A percentile compares a stretch with the other conserved stretches of the same genome.
Conservation (phyloP, 148 eudicot species). For the Chenopodium album region DNA sequence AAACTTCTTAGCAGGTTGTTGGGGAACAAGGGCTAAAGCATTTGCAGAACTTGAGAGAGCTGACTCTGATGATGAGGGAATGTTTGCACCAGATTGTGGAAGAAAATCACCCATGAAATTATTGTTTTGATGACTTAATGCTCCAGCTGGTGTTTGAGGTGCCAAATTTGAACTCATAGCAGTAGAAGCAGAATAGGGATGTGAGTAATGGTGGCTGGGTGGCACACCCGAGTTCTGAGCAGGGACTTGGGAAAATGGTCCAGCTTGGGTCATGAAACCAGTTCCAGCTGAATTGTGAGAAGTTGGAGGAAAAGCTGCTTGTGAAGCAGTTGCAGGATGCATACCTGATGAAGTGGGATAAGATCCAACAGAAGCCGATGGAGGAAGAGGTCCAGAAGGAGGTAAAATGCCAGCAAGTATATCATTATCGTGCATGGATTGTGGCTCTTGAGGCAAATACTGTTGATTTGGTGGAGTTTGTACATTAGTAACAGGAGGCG, state of each 20-base stretch:
- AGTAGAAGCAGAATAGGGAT: slow-evolving; percentile 32
- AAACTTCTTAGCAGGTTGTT: slow-evolving; percentile 63
- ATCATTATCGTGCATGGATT: slow-evolving; percentile 40
- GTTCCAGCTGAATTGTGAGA: slow-evolving; percentile 13
- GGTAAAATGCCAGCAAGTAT: slow-evolving; percentile 79
- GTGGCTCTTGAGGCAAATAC: slow-evolving; percentile 31
- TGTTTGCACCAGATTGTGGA: slow-evolving; percentile 38
- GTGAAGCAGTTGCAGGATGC: slow-evolving; percentile 27
- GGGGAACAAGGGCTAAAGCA: slow-evolving; percentile 55
- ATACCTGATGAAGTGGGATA: slow-evolving; percentile 27
- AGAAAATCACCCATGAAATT: slow-evolving; percentile 29
- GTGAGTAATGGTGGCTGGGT: slow-evolving; percentile 33
- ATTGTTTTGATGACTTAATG: slow-evolving; percentile 30
- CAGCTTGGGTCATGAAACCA: slow-evolving; percentile 38
- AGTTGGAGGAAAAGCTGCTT: slow-evolving; percentile 30
- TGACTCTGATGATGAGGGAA: slow-evolving; percentile 35
- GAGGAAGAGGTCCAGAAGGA: slow-evolving; percentile 52
- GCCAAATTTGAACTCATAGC: slow-evolving; percentile 31
- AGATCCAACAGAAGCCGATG: slow-evolving; percentile 24
- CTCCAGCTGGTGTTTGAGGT: slow-evolving; percentile 29
- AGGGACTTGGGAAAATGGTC: slow-evolving; percentile 38
- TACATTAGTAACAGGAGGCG: slow-evolving; percentile 23
- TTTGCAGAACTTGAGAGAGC: slow-evolving; percentile 41
- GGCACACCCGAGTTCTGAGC: slow-evolving; percentile 39
- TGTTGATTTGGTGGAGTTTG: slow-evolving; percentile 36